Evolutionary conservation across 202 grass and related monocot species (phyloP).

Genomic region (Carex sylvatica): DNA sequence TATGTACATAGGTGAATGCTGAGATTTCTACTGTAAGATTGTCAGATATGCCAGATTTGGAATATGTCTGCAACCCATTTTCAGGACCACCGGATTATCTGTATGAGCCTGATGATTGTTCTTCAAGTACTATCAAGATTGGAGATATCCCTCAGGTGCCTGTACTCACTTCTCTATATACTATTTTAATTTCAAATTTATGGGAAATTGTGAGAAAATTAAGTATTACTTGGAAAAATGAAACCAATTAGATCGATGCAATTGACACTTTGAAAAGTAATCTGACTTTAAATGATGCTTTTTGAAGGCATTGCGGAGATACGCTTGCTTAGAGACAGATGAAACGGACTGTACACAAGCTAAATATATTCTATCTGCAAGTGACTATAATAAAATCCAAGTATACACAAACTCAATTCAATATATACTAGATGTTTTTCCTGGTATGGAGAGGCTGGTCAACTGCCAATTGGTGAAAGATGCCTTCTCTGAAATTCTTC

Average conservation of each 20-base stretch:
- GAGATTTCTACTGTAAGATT: slow-evolving; percentile 71
- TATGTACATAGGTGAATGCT: slow-evolving; percentile 61
- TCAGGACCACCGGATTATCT: slow-evolving; percentile 58
- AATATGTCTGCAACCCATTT: slow-evolving; percentile 90
- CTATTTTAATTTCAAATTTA: slow-evolving; percentile 1
- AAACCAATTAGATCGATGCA: background rate
- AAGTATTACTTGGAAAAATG: background rate
- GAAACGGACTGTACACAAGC: slow-evolving; percentile 40
- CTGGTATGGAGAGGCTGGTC: slow-evolving; percentile 66
- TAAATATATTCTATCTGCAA: slow-evolving; percentile 53
- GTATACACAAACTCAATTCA: slow-evolving; percentile 83
- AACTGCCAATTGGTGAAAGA: slow-evolving; percentile 62
- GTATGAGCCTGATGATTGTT: slow-evolving; percentile 77
- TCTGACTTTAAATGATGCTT: background rate
- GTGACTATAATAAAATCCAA: slow-evolving; percentile 71
- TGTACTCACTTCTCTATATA: background rate
- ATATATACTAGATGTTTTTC: slow-evolving; percentile 81
- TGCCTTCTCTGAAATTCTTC: slow-evolving; percentile 68
- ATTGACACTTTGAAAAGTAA: background rate
- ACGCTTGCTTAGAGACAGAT: slow-evolving; percentile 57
- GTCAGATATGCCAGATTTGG: slow-evolving; percentile 34
- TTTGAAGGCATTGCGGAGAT: slow-evolving; percentile 59
- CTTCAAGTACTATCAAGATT: slow-evolving; percentile 55
- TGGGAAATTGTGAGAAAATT: background rate
- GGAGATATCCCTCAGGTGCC: slow-evolving; percentile 85